Evolutionary conservation across 345 rosid species (phyloP).

Genomic region (Salix viminalis): DNA sequence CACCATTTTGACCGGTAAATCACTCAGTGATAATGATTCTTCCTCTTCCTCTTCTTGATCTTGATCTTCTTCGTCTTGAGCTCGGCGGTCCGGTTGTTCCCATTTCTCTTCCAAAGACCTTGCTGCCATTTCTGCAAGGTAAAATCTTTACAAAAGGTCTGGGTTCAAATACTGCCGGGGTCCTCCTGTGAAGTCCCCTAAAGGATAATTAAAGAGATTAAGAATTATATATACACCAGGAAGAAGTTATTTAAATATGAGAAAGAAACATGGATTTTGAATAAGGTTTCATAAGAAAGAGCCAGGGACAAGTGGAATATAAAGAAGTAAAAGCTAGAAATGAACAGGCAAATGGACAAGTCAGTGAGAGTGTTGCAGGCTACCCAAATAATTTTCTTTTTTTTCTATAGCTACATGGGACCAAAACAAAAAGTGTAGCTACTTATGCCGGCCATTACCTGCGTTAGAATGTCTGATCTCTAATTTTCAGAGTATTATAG

Average conservation of each 20-base stretch:
- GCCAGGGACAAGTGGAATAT: slow-evolving; percentile 19
- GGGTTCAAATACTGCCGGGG: not conserved
- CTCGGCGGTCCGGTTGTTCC: slow-evolving; percentile 5
- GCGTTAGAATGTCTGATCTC: slow-evolving; percentile 1
- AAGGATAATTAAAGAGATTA: not conserved
- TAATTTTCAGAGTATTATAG: slow-evolving; percentile 3
- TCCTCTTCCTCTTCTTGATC: slow-evolving; percentile 47
- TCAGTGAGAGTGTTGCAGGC: slow-evolving; percentile 11
- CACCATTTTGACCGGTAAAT: slow-evolving; percentile 46
- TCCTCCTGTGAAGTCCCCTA: slow-evolving; percentile 5
- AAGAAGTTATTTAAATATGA: slow-evolving; percentile 17
- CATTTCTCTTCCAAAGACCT: slow-evolving; percentile 10
- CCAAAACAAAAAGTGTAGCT: not conserved
- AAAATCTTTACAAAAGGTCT: not conserved
- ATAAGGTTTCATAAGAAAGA: slow-evolving; percentile 2
- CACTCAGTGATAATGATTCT: slow-evolving; percentile 66
- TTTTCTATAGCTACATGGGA: slow-evolving; percentile 4
- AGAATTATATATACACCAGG: slow-evolving; percentile 8
- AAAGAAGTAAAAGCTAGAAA: slow-evolving; percentile 17
- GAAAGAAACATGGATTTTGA: not conserved
- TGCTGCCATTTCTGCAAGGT: not conserved
- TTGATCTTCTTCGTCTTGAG: not conserved
- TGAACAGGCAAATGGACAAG: slow-evolving; percentile 14
- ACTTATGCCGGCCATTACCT: slow-evolving; percentile 26
- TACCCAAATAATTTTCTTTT: slow-evolving; percentile 6